Evolutionary conservation across 768 basidiomycete genomes (phyloP), one percentile per base, ranked within the genome.

Genomic region (Pholiota conissans): DNA sequence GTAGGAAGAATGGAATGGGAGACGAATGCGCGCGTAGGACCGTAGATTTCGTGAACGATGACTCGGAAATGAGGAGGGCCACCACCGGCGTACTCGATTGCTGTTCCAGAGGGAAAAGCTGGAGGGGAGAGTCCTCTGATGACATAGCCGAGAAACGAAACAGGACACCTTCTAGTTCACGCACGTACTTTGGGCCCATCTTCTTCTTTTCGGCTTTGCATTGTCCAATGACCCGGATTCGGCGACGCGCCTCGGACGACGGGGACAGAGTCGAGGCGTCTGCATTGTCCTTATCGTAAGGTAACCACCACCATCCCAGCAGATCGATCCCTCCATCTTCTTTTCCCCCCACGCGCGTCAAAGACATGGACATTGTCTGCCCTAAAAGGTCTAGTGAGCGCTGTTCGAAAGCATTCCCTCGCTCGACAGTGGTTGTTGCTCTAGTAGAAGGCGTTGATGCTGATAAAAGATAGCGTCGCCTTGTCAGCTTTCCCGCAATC

Each of bases 191-290:
- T 2, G 94, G 93, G 3, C 90, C 82, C 34, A 86, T 70, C 67
- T 89, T 90, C 72, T 85, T 87, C 75, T 85, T 88, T 66, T 95
- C 91, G 0, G 93, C 93, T 77, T 97, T 97, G 76, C 95, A 97
- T 66, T 96, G 94, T 0, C 81, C 93, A 20, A 96, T 70, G 9
- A 97, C 80, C 52, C 93, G 87, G 3, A 95, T 64, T 1, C 91
- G 79, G 32, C 80, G 73, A 22, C 84, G 76, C 35, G 57, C 46
- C 6, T 42, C 24, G 11, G 52, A 51, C 18, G 58, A 34, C 5
- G 47, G 29, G 39, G 56, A 18, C 14, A 30, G 20, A 16, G 14
- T 34, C 26, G 58, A 18, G 1, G 58, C 27, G 30, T 61, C 52
- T 3, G 48, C 10, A 4, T 40, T 30, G 26, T 61, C 57, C 3